Conservation (phyloP, 352 stramenopile species). For the Phytophthora cryptogea region DNA sequence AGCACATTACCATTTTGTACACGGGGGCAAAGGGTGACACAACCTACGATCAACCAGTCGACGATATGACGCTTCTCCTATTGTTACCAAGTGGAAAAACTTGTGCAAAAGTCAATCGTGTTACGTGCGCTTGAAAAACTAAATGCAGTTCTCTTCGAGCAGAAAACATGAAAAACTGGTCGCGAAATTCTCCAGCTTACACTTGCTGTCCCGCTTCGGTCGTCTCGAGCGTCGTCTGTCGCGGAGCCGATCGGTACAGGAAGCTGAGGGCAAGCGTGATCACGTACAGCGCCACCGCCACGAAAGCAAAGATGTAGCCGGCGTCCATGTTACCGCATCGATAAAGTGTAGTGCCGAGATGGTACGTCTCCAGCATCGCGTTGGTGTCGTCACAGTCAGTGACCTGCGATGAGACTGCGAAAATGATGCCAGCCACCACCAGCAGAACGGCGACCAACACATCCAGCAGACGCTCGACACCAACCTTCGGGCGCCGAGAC, state of each 20-base stretch:
- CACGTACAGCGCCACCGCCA: constrained; percentile 26
- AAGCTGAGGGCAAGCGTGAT: constrained; percentile 29
- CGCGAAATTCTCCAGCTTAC: neutral
- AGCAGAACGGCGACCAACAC: constrained; percentile 28
- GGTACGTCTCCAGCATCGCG: constrained; percentile 13
- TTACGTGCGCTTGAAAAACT: no score
- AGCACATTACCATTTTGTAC: no score
- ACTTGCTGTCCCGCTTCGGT: neutral
- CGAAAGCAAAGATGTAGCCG: constrained; percentile 31
- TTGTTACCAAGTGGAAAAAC: no score
- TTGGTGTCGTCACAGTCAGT: constrained; percentile 32
- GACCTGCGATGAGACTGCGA: constrained; percentile 31
- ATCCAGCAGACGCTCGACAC: constrained; percentile 36
- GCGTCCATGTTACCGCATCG: constrained; percentile 37
- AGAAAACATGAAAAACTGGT: no score
- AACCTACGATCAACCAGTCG: no score
- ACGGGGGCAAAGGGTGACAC: no score
- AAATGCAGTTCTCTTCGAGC: no score
- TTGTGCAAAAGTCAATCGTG: no score
- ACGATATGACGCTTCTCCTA: no score
- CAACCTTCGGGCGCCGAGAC: constrained; percentile 29
- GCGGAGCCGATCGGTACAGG: neutral
- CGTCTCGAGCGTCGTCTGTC: neutral
- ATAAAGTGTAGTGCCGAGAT: constrained; percentile 21
- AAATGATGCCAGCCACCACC: constrained; percentile 33